Evolutionary conservation across 768 basidiomycete genomes (phyloP), one percentile per base, ranked within the genome.

Genomic region (Xanthoconium stramineum): DNA sequence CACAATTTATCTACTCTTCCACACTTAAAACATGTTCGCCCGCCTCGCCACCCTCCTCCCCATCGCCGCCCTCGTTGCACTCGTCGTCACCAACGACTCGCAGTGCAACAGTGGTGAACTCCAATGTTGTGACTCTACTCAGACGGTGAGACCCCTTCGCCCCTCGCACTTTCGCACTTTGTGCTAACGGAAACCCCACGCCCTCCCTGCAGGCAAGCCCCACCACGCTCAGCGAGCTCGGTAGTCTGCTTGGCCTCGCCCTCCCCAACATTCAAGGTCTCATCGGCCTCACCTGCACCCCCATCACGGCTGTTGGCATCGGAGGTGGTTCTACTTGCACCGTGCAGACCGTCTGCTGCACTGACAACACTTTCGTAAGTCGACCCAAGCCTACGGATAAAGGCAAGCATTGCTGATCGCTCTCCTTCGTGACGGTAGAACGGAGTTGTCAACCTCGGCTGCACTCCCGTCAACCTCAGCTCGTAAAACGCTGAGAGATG

Each of bases 311-410:
- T 0, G 3, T 38, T 1, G 48, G 51, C 0, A 2, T 19, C 0
- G 65, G 54, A 8, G 48, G 19, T 1, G 60, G 52, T 11, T 36
- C 53, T 2, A 1, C 17, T 1, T 66, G 65, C 36, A 35, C 40
- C 12, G 36, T 52, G 20, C 48, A 68, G 36, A 19, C 62, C 0
- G 60, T 67, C 32, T 66, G 65, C 24, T 66, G 65, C 50, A 52
- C 35, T 5, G 47, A 42, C 4, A 55, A 66, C 6, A 24, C 13
- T 4, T 59, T 44, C 9, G 65, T 66, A 14, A 59, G 62, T 32
- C 8, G 3, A 0, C 8, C 1, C 20, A 44, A 24, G 20, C 8
- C 17, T n/a, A 3, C 32, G 1, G 37, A n/a, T 15, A 5, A 28
- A 17, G 6, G 1, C 5, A 14, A 14, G 2, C 17, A 12, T 30